Conservation (phyloP, 257 asterid species). For the Gentiana dahurica region DNA sequence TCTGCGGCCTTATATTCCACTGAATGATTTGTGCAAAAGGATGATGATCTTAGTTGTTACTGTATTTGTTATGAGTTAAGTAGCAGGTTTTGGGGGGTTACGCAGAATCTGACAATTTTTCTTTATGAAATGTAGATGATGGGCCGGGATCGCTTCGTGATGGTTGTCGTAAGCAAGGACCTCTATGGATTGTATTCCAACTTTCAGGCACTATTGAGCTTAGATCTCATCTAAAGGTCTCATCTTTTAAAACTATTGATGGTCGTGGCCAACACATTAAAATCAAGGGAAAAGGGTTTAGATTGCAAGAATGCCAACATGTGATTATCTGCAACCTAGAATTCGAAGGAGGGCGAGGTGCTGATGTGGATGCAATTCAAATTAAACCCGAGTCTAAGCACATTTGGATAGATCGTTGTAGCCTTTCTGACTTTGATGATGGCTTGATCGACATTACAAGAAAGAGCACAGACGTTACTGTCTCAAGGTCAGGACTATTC, state of each 20-base stretch:
- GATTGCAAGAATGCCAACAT: slow-evolving; percentile 78
- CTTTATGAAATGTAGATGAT: slow-evolving; percentile 37
- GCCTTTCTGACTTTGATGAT: slow-evolving; percentile 59
- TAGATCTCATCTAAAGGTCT: slow-evolving; percentile 44
- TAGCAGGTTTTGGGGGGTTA: too few relatives aligned
- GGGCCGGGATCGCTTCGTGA: slow-evolving; percentile 92
- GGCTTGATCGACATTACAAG: slow-evolving; percentile 72
- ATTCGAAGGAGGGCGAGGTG: slow-evolving; percentile 66
- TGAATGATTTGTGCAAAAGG: too few relatives aligned
- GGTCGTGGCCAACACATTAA: slow-evolving; percentile 79
- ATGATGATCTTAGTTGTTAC: too few relatives aligned
- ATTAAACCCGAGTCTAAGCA: slow-evolving; percentile 71
- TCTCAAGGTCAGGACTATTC: slow-evolving; percentile 48
- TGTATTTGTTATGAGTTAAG: too few relatives aligned
- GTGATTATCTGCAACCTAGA: slow-evolving; percentile 72
- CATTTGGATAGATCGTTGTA: slow-evolving; percentile 92
- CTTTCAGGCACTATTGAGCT: slow-evolving; percentile 82
- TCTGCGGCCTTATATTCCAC: too few relatives aligned
- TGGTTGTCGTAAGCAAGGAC: slow-evolving; percentile 70
- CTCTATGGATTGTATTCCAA: slow-evolving; percentile 72
- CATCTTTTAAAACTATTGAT: slow-evolving; percentile 77
- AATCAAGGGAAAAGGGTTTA: slow-evolving; percentile 64
- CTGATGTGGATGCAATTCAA: slow-evolving; percentile 75
- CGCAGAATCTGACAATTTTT: too few relatives aligned
- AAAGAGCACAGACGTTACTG: slow-evolving; percentile 73